Evolutionary conservation across 257 asterid species (phyloP), one percentile per base, ranked within the genome.

Genomic region (Lithospermum erythrorhizon): DNA sequence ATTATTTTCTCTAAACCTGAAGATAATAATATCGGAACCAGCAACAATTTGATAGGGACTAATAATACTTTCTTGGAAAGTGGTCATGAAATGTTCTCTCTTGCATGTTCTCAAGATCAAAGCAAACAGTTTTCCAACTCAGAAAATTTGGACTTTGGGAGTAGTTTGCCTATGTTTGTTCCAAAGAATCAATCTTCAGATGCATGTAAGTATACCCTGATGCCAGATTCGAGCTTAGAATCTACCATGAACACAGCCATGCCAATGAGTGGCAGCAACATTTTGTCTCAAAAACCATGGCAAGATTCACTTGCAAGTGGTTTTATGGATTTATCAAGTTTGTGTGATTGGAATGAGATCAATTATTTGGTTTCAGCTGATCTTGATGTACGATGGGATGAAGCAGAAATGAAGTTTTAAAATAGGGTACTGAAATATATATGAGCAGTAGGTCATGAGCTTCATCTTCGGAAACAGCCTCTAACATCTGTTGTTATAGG

Each of bases 341-440:
- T 21, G 37, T 57, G 61, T 35, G 29, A 16, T 23, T 57, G 61
- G 61, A 57, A 57, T 21, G 37, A 57, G 7, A 57, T 23, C 20
- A 30, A 24, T 57, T 22, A 41, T 16, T 22, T 57, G 61, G 61
- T 27, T 18, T 57, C 61, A 13, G 61, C 61, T 41, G 58, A 57
- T 57, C 61, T 57, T 11, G 41, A 22, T 22, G 29, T 27, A 23
- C 61, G 45, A 57, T 57, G 61, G 61, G 18, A 57, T 57, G 61
- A 57, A 24, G 5, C 27, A 53, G 24, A 53, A 11, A 18, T 53
- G 10, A 6, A 19, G 14, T 52, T 52, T 18, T 18, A n/a, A 52
- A 49, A 14, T 14, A 49, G 6, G 53, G 18, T 49, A 18, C 20
- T 49, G 20, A 49, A 1, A 49, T 49, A 14, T 14, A 14, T 15